Conservation (phyloP, 352 stramenopile species). For the Phytopythium delawarense region DNA sequence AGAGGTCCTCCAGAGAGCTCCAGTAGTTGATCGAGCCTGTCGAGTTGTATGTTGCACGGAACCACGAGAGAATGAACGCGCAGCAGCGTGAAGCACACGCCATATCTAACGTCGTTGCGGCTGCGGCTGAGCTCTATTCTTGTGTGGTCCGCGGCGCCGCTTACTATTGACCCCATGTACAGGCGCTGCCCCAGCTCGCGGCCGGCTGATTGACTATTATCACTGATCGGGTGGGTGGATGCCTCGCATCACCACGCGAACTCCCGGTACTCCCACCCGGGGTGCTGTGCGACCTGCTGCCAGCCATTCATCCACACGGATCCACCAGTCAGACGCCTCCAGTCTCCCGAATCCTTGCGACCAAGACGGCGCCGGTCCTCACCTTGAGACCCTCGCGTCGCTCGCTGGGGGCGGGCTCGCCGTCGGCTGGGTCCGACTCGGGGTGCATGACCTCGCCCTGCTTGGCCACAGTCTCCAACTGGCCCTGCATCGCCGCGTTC, state of each 20-base stretch:
- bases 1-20: too few species aligned
- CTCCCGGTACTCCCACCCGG: conserved; percentile 9
- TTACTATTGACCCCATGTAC: conserved; percentile 1
- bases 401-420: neutral
- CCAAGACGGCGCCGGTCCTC: neutral
- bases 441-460: neutral
- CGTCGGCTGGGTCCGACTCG: neutral
- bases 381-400: conserved; percentile 1
- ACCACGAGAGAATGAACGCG: neutral
- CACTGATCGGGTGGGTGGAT: neutral
- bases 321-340: neutral
- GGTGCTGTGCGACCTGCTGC: neutral
- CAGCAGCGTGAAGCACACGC: neutral
- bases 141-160: neutral
- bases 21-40: neutral
- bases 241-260: conserved; percentile 4
- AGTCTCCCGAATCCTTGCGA: too few species aligned
- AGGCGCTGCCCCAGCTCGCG: neutral
- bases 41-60: conserved; percentile 1
- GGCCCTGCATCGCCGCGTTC: conserved; percentile 19
- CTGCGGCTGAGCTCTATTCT: neutral
- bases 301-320: neutral
- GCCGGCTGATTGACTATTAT: neutral
- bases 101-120: neutral
- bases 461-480: conserved; percentile 13